Percentiles rank a stretch among this genome's conserved stretches.
Evolutionary conservation across 352 stramenopile species (phyloP).

Genomic region (Aphanomyces euteiches): DNA sequence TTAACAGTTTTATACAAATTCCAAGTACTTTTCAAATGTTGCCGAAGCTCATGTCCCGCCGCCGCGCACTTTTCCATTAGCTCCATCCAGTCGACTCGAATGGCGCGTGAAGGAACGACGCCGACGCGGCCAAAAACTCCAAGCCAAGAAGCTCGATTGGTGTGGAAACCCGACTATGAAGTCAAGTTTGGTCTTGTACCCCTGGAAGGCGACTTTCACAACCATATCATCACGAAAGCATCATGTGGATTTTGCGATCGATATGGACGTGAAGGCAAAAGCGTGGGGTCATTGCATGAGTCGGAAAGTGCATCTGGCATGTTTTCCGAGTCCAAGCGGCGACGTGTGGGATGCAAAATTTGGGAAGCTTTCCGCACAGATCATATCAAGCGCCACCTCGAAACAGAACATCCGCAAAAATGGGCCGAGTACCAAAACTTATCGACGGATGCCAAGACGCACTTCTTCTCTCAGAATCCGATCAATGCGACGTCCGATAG

Average conservation of each 20-base stretch:
- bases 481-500: not conserved
- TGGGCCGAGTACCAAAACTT: constrained; percentile 25
- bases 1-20: constrained; percentile 12
- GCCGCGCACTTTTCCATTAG: no score
- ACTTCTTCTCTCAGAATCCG: constrained; percentile 13
- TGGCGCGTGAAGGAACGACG: not conserved
- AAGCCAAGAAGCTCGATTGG: constrained; percentile 10
- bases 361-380: constrained; percentile 22
- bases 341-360: constrained; percentile 9
- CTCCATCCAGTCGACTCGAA: no score
- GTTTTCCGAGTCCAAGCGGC: constrained; percentile 1
- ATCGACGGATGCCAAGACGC: constrained; percentile 10
- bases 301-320: not conserved
- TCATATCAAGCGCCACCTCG: constrained; percentile 24
- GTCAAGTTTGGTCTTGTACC: constrained; percentile 18
- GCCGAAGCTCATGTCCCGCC: no score
- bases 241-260: constrained; percentile 20
- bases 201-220: constrained; percentile 16
- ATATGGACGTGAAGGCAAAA: constrained; percentile 15
- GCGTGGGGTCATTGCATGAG: not conserved
- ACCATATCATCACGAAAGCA: constrained; percentile 18
- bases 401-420: constrained; percentile 15
- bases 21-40: not conserved
- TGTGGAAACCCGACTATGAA: constrained; percentile 21
- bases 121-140: not conserved